These are phyloP conservation scores for Fusarium denticulatum DNA, from an alignment of 2,329 filamentous ascomycete genomes.

Conservation along the genomic window DNA sequence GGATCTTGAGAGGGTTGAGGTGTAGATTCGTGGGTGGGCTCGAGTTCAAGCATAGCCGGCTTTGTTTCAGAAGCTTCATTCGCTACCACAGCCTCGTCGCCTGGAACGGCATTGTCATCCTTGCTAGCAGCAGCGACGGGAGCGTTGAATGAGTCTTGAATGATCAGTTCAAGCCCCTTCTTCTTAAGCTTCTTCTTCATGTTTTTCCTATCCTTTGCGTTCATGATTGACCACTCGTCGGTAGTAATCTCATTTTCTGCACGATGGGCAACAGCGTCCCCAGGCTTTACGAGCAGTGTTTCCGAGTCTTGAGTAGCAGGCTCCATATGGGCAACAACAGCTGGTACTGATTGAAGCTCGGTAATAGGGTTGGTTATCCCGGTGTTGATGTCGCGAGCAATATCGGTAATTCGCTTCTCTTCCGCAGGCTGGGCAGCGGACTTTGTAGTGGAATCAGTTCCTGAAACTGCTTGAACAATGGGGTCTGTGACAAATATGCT, in stretches of 20 bases:
- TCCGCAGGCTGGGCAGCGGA: neutral
- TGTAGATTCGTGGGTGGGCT: neutral
- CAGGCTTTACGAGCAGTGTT: neutral
- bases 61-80: neutral
- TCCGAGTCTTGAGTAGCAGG: neutral
- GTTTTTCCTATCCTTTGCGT: conserved; percentile 38
- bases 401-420: neutral
- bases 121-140: neutral
- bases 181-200: conserved; percentile 40
- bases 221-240: conserved; percentile 35
- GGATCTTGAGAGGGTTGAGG: neutral
- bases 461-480: neutral
- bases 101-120: neutral
- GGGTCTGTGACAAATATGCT: neutral
- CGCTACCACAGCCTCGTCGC: neutral
- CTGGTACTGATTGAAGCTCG: neutral
- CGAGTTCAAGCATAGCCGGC: neutral
- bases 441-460: neutral
- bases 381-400: neutral
- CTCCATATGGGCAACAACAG: neutral
- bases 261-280: conserved; percentile 9
- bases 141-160: conserved; percentile 20
- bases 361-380: neutral
- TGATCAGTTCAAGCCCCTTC: conserved; percentile 32
- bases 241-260: conserved; percentile 37